These are phyloP conservation scores for Triticum monococcum DNA, from an alignment of 176 grass and related monocot genomes.

Conservation along the genomic window DNA sequence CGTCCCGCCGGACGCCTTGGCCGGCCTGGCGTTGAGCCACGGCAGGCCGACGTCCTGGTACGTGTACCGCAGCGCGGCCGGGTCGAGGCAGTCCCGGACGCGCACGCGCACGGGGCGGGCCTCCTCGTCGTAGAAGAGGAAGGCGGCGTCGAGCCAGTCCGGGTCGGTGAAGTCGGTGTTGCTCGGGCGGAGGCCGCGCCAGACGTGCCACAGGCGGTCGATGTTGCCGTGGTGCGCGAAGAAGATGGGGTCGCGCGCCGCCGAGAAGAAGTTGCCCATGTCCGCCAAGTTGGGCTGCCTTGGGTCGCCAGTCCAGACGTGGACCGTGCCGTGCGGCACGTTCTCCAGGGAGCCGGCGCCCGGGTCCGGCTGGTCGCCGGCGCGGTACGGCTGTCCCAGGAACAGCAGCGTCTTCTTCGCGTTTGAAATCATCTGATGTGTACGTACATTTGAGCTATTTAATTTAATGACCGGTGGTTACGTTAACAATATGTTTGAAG, in stretches of 20 bases:
- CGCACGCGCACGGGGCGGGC: constrained; percentile 52
- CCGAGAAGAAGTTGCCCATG: constrained; percentile 68
- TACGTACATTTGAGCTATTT: no score
- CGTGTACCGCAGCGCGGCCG: constrained; percentile 38
- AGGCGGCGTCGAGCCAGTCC: constrained; percentile 74
- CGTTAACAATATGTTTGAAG: no score
- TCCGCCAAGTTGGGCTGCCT: constrained; percentile 33
- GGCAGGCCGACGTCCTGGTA: constrained; percentile 67
- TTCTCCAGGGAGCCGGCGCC: constrained; percentile 41
- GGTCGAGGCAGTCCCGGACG: constrained; percentile 50
- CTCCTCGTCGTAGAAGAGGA: constrained; percentile 85
- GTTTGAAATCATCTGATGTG: background rate
- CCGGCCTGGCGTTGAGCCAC: constrained; percentile 36
- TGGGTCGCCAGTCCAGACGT: constrained; percentile 37
- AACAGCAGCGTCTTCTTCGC: constrained; percentile 59
- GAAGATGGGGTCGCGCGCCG: constrained; percentile 60
- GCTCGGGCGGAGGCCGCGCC: constrained; percentile 25
- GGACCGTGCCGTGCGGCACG: constrained; percentile 39
- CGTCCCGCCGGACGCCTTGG: background rate
- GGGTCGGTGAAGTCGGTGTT: constrained; percentile 47
- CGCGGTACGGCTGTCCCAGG: constrained; percentile 57
- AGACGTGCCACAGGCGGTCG: constrained; percentile 61
- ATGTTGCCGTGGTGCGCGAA: constrained; percentile 63
- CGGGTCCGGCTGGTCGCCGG: constrained; percentile 40
- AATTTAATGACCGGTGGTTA: no score